Base-by-base conservation (phyloP, 1,284 basidiomycete species). In the Jaminaea rosea region DNA sequence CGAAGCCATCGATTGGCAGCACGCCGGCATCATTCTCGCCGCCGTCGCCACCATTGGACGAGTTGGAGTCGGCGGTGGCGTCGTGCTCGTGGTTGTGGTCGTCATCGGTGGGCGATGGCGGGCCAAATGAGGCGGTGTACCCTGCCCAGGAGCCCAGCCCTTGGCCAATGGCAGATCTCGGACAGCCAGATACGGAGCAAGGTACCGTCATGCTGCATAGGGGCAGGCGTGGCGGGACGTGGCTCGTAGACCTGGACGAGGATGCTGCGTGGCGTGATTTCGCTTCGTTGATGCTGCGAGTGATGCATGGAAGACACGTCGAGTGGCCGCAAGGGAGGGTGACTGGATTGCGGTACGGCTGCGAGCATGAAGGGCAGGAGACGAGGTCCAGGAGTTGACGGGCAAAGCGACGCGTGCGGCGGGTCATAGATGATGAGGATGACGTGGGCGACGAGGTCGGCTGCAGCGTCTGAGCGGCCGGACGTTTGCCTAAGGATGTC, bases 311-410 rank as follows among this genome's bases (percentile, higher is more conserved):
- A n/a, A 62, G 37, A 51, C 66, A 69, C 0, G 62, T 52, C 5
- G 62, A 59, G 48, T 69, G 66, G n/a, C 64, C 66, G 46, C 66
- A 69, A 2, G 66, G 65, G 0, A 69, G 49, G 4, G 66, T 65
- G 36, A 69, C 50, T 2, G 66, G 62, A 21, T 67, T 62, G n/a
- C 49, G 46, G 8, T 65, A 48, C 6, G 64, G 56, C 10, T 55
- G 48, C 4, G 36, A 28, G 49, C 66, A 69, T 15, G 36, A 57
- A n/a, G 56, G 46, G 47, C 66, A 69, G 8, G 47, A 55, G 21
- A 55, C 53, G 13, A 62, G 44, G 10, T 48, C 53, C 26, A 67
- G 48, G 13, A 67, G 47, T 13, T 26, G 8, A 9, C n/a, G 10
- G 39, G 10, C n/a, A 3, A 44, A 15, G 41, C 41, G n/a, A 21